These are phyloP conservation scores for Herpetomonas muscarum DNA, from an alignment of 208 protist genomes.

Conservation along the genomic window DNA sequence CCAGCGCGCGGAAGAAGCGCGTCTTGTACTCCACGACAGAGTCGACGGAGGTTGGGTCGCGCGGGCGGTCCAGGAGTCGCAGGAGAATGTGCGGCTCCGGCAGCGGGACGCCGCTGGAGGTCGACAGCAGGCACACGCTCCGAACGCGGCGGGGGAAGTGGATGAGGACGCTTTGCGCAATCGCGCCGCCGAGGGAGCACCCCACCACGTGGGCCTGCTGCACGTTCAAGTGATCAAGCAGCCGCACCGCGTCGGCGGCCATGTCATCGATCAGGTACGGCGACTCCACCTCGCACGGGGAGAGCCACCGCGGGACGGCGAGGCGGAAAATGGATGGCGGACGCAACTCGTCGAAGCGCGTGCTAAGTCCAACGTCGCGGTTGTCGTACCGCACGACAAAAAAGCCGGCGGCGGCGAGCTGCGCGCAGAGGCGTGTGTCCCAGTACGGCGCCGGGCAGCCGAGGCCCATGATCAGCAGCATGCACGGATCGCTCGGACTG, in stretches of 20 bases:
- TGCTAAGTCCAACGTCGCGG: constrained; percentile 63
- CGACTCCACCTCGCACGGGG: constrained; percentile 25
- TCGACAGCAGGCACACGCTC: constrained; percentile 56
- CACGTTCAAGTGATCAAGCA: constrained; percentile 51
- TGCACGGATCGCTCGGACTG: constrained; percentile 42
- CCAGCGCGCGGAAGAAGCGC: constrained; percentile 19
- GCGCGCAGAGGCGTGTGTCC: constrained; percentile 28
- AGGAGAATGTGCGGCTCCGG: constrained; percentile 8
- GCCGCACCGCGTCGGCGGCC: constrained; percentile 52
- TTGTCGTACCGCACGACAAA: constrained; percentile 83
- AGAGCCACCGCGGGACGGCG: constrained; percentile 40
- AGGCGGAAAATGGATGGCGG: constrained; percentile 24
- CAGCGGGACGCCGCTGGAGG: constrained; percentile 17
- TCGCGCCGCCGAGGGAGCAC: constrained; percentile 77
- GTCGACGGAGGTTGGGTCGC: constrained; percentile 4
- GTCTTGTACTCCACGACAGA: constrained; percentile 13
- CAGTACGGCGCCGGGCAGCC: constrained; percentile 24
- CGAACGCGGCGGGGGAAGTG: constrained; percentile 45
- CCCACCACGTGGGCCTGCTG: constrained; percentile 65
- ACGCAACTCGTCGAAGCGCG: constrained; percentile 39
- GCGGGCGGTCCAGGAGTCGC: constrained; percentile 7
- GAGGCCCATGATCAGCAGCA: constrained; percentile 68
- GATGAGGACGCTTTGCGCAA: constrained; percentile 70
- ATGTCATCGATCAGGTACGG: constrained; percentile 71
- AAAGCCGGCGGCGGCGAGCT: constrained; percentile 42